Conservation (phyloP, 2,329 filamentous ascomycete species). For the Pestalotiopsis sp. region DNA sequence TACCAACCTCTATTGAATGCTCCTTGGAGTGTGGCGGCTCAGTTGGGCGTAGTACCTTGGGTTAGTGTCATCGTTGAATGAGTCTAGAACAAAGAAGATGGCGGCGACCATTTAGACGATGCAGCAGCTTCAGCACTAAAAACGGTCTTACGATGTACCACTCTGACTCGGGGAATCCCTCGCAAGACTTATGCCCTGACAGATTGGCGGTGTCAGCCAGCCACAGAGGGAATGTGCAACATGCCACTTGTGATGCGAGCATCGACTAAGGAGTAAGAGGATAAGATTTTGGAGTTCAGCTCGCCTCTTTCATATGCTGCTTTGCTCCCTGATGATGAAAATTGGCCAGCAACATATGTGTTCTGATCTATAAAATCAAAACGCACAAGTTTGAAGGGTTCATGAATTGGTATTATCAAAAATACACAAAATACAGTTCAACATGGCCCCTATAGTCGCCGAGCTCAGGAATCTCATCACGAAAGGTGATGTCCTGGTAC, state of each 20-base stretch:
- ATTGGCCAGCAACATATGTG: background rate
- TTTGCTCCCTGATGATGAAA: background rate
- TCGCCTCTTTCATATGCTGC: background rate
- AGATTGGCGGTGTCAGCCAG: background rate
- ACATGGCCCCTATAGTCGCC: conserved; percentile 5
- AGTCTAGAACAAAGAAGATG: no score
- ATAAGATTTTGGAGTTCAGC: background rate
- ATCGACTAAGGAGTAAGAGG: background rate
- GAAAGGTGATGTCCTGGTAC: conserved; percentile 33
- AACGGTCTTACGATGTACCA: background rate
- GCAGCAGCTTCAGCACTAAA: background rate
- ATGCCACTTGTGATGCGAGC: background rate
- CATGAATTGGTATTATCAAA: background rate
- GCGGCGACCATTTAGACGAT: no score
- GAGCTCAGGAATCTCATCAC: conserved; percentile 11
- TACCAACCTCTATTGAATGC: no score
- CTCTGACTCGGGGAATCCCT: background rate
- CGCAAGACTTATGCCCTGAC: background rate
- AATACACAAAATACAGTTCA: background rate
- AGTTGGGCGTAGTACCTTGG: no score
- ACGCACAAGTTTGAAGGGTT: background rate
- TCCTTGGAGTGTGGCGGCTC: no score
- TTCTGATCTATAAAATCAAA: background rate
- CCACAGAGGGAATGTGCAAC: background rate
- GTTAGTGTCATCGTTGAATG: no score